These are phyloP conservation scores for Plasmodium gaboni DNA, from an alignment of 169 alveolate genomes.

Conservation along the genomic window DNA sequence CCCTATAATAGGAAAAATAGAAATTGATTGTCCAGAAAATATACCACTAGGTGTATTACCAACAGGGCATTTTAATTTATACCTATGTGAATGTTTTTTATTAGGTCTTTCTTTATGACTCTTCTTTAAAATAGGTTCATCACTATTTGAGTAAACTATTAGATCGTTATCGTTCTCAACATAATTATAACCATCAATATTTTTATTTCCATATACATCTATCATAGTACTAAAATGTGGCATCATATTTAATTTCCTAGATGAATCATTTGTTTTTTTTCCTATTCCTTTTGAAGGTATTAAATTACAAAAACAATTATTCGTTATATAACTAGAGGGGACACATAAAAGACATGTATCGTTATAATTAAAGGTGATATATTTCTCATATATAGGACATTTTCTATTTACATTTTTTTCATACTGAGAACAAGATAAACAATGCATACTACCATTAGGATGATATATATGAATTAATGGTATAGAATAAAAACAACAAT, in stretches of 20 bases:
- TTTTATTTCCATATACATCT: not conserved
- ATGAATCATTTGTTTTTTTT: too few species aligned
- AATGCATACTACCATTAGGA: slow-evolving; percentile 42
- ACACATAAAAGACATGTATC: slow-evolving; percentile 39
- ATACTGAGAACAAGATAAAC: slow-evolving; percentile 36
- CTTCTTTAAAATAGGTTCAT: too few species aligned
- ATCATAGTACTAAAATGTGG: too few species aligned
- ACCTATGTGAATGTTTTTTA: not conserved
- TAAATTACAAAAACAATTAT: slow-evolving; percentile 22
- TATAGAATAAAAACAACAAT: slow-evolving; percentile 15
- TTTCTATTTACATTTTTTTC: slow-evolving; percentile 25
- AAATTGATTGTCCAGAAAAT: too few species aligned
- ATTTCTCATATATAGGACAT: slow-evolving; percentile 12
- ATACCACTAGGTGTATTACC: too few species aligned
- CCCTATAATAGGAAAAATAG: not conserved
- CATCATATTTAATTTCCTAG: too few species aligned
- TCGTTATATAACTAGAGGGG: slow-evolving; percentile 25
- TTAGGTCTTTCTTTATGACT: too few species aligned
- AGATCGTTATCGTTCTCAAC: not conserved
- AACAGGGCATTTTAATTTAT: too few species aligned
- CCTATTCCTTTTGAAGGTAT: not conserved
- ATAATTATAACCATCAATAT: not conserved
- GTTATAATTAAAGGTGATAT: slow-evolving; percentile 29
- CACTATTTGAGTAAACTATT: not conserved
- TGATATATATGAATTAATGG: slow-evolving; percentile 42